Percentiles rank a stretch among this genome's conserved stretches.
phyloP scores from a whole-genome alignment of 1,284 basidiomycete species.

The Boletus mariae region DNA sequence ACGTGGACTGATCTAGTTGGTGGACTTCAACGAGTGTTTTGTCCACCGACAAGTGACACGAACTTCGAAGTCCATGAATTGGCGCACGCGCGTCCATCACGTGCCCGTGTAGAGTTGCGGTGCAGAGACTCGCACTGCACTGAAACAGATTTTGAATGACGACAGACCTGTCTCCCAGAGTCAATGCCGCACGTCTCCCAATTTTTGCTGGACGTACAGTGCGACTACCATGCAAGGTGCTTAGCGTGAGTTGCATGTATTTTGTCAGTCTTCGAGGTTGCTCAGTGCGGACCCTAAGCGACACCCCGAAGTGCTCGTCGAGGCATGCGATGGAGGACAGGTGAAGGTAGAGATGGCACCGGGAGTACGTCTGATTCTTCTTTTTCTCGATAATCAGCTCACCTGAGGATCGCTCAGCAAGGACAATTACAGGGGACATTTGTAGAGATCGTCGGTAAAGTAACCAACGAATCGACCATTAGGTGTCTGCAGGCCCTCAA shows the following conservation, averaged over 20 bases:
- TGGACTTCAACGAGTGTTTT: too few species aligned
- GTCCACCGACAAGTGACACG: too few species aligned
- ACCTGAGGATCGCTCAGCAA: slow-evolving; percentile 37
- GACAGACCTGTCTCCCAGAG: slow-evolving; percentile 46
- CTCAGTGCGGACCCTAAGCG: slow-evolving; percentile 38
- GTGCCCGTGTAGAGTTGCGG: too few species aligned
- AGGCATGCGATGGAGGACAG: slow-evolving; percentile 71
- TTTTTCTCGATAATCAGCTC: neutral
- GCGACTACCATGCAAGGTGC: slow-evolving; percentile 66
- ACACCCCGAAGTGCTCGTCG: slow-evolving; percentile 54
- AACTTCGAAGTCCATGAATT: too few species aligned
- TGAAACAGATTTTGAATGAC: too few species aligned
- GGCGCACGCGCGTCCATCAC: too few species aligned
- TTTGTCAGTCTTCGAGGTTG: neutral
- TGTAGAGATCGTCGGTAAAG: slow-evolving; percentile 75
- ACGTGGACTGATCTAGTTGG: too few species aligned
- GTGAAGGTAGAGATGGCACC: slow-evolving; percentile 50
- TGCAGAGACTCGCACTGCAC: too few species aligned
- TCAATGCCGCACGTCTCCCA: slow-evolving; percentile 60
- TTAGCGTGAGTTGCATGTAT: slow-evolving; percentile 43
- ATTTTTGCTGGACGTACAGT: slow-evolving; percentile 58
- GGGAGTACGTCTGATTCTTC: slow-evolving; percentile 37
- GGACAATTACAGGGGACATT: slow-evolving; percentile 51
- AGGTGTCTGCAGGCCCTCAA: slow-evolving; percentile 60
- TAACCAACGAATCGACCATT: slow-evolving; percentile 56